Conservation (phyloP, 768 basidiomycete species). For the Auricularia heimuer region DNA sequence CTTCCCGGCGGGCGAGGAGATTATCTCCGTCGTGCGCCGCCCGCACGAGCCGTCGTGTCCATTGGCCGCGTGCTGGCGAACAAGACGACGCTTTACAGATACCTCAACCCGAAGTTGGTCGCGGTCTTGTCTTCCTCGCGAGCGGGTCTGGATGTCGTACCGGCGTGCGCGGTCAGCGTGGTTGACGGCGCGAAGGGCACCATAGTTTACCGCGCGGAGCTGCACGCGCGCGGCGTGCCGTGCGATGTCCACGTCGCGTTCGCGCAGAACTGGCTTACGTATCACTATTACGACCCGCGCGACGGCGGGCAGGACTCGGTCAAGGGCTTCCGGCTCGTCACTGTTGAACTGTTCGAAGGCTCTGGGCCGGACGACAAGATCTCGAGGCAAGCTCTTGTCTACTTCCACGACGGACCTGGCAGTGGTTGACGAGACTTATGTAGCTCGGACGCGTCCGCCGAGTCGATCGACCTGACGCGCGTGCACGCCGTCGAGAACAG, state of each 20-base stretch:
- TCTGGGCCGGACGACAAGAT: slow-evolving; percentile 54
- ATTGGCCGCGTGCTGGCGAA: slow-evolving; percentile 80
- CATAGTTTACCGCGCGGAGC: slow-evolving; percentile 52
- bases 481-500: slow-evolving; percentile 57
- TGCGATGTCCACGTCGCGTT: slow-evolving; percentile 65
- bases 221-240: slow-evolving; percentile 34
- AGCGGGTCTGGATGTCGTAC: slow-evolving; percentile 10
- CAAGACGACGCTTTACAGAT: slow-evolving; percentile 86
- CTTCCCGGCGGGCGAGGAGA: slow-evolving; percentile 45
- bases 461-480: slow-evolving; percentile 41
- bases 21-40: slow-evolving; percentile 43
- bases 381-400: slow-evolving; percentile 38
- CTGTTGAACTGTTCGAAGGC: slow-evolving; percentile 87
- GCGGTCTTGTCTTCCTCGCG: slow-evolving; percentile 47
- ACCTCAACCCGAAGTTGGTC: slow-evolving; percentile 75
- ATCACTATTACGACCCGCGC: slow-evolving; percentile 68
- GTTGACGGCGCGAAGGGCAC: slow-evolving; percentile 75
- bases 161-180: slow-evolving; percentile 57
- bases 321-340: slow-evolving; percentile 66
- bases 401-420: no score
- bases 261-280: slow-evolving; percentile 89
- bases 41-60: slow-evolving; percentile 54
- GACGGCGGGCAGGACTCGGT: slow-evolving; percentile 34
- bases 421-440: no score
- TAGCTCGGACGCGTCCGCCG: slow-evolving; percentile 47